These are phyloP conservation scores for Quercus phellos DNA, from an alignment of 331 rosid genomes.

Conservation along the genomic window DNA sequence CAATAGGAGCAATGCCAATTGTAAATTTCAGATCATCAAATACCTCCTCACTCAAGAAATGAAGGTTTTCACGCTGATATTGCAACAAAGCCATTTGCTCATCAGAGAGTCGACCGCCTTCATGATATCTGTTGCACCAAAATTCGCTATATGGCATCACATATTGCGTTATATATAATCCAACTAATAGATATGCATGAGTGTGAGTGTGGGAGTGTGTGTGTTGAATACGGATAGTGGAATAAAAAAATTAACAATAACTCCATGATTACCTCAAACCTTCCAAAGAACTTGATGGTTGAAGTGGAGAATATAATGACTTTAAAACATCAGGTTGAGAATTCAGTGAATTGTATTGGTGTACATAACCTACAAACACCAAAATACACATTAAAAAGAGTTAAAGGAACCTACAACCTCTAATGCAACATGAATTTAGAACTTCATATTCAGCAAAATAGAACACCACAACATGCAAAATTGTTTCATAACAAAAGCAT, in stretches of 20 bases:
- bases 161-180: slow-evolving; percentile 6
- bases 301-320: slow-evolving; percentile 95
- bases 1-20: slow-evolving; percentile 7
- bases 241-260: slow-evolving; percentile 21
- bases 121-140: slow-evolving; percentile 69
- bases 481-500: background rate
- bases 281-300: slow-evolving; percentile 93
- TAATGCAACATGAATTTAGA: background rate
- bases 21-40: slow-evolving; percentile 13
- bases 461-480: background rate
- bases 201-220: background rate
- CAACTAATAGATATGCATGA: background rate
- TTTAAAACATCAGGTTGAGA: slow-evolving; percentile 94
- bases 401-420: background rate
- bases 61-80: slow-evolving; percentile 98
- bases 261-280: slow-evolving; percentile 71
- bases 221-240: background rate
- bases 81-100: slow-evolving; percentile 99
- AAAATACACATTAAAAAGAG: slow-evolving; percentile 14
- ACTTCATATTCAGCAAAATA: background rate
- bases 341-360: slow-evolving; percentile 88
- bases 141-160: slow-evolving; percentile 22
- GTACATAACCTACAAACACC: slow-evolving; percentile 67
- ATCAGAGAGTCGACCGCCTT: slow-evolving; percentile 87
- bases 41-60: slow-evolving; percentile 98